Percentiles rank a stretch among this genome's conserved stretches.
These are phyloP conservation scores for Malassezia pachydermatis DNA, from an alignment of 1,284 basidiomycete species.

Conservation along the genomic window DNA sequence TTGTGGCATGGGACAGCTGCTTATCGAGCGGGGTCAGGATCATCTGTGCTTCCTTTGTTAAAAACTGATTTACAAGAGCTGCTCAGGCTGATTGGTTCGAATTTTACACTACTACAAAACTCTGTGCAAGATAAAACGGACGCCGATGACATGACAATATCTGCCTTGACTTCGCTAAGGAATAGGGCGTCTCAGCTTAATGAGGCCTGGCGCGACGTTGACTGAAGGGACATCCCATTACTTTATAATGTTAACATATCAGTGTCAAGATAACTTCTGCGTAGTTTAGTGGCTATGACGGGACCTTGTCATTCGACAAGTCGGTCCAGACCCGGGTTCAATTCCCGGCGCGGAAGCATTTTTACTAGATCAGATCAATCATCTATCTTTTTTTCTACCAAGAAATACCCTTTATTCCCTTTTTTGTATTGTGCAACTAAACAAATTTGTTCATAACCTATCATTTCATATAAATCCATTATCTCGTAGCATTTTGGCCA, in stretches of 20 bases:
- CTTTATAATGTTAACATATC: background rate
- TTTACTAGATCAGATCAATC: slow-evolving; percentile 1
- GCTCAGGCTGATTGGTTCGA: too few relatives aligned
- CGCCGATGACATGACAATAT: too few relatives aligned
- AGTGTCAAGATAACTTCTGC: slow-evolving; percentile 9
- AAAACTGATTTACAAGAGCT: too few relatives aligned
- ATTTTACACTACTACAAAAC: too few relatives aligned
- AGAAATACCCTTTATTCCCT: background rate
- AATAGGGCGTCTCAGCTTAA: too few relatives aligned
- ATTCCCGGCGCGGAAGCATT: slow-evolving; percentile 22
- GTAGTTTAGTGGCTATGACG: slow-evolving; percentile 24
- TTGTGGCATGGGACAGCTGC: too few relatives aligned
- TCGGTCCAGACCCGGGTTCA: slow-evolving; percentile 22
- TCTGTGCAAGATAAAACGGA: too few relatives aligned
- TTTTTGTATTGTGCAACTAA: background rate
- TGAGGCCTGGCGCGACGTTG: too few relatives aligned
- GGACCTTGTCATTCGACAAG: slow-evolving; percentile 16
- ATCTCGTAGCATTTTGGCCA: slow-evolving; percentile 73
- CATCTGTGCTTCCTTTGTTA: too few relatives aligned
- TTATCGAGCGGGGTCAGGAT: too few relatives aligned
- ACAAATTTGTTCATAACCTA: background rate
- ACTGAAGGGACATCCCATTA: too few relatives aligned
- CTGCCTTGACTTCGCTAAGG: too few relatives aligned
- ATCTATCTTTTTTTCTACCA: background rate
- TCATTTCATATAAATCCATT: slow-evolving; percentile 61